Percentiles rank a stretch among this genome's conserved stretches.
These are phyloP conservation scores for Boletus vinaceobasis DNA, from an alignment of 768 basidiomycete species.

Conservation along the genomic window DNA sequence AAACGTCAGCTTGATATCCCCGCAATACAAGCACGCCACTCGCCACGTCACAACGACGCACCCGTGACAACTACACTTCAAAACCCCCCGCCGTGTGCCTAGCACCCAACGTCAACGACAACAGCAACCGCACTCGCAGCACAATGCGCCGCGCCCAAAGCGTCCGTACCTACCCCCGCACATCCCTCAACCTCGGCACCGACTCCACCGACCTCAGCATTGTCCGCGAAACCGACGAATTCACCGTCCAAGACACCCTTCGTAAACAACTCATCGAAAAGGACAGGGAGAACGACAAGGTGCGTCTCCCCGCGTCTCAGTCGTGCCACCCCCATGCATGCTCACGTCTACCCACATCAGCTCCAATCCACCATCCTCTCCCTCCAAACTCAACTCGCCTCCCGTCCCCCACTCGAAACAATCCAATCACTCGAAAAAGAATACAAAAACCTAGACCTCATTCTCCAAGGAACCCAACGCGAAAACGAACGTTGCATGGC, in stretches of 20 bases:
- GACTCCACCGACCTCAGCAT: slow-evolving; percentile 55
- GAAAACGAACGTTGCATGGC: slow-evolving; percentile 86
- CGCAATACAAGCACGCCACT: neutral
- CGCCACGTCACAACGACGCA: neutral
- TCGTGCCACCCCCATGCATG: neutral
- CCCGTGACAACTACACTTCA: no score
- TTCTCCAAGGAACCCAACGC: slow-evolving; percentile 75
- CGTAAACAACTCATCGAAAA: slow-evolving; percentile 63
- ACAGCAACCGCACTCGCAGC: no score
- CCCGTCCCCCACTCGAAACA: slow-evolving; percentile 64
- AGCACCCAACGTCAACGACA: no score
- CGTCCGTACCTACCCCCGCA: slow-evolving; percentile 51
- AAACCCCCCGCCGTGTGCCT: no score
- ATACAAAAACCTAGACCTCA: slow-evolving; percentile 68
- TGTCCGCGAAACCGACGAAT: slow-evolving; percentile 57
- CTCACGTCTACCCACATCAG: slow-evolving; percentile 31
- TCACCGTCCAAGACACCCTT: slow-evolving; percentile 50
- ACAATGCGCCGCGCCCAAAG: slow-evolving; percentile 61
- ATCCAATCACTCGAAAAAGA: slow-evolving; percentile 69
- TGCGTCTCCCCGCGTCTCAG: slow-evolving; percentile 19
- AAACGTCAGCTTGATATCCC: no score
- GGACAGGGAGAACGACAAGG: slow-evolving; percentile 69
- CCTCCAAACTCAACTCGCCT: slow-evolving; percentile 62
- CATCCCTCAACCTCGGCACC: slow-evolving; percentile 39
- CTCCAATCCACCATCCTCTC: slow-evolving; percentile 58